Evolutionary conservation across 2,329 filamentous ascomycete species (phyloP).

Genomic region (Colletotrichum sidae): DNA sequence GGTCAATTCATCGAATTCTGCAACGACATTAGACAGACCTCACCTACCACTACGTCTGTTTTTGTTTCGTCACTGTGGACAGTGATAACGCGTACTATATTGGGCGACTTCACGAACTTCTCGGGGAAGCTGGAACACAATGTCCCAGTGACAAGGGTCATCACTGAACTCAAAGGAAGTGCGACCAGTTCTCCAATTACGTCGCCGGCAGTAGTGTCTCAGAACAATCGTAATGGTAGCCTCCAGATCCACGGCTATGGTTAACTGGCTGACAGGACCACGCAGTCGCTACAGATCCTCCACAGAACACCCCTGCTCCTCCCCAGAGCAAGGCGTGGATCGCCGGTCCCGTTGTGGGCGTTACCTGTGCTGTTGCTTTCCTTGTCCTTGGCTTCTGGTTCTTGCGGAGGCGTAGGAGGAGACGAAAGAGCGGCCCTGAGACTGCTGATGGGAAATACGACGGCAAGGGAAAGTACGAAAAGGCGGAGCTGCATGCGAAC

Average conservation of each 20-base stretch:
- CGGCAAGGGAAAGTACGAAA: background rate
- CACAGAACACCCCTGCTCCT: background rate
- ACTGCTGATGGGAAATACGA: background rate
- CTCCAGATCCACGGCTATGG: too few species aligned
- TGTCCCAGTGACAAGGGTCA: too few species aligned
- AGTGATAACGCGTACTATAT: too few species aligned
- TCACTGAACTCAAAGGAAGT: background rate
- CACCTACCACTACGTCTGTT: background rate
- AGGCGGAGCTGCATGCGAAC: slow-evolving; percentile 4
- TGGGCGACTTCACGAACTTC: too few species aligned
- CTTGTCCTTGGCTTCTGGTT: slow-evolving; percentile 7
- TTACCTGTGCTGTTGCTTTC: background rate
- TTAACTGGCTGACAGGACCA: too few species aligned
- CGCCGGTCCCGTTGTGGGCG: slow-evolving; percentile 15
- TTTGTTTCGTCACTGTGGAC: background rate
- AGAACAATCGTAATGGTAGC: too few species aligned
- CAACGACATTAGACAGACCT: too few species aligned
- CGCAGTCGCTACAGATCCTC: too few species aligned
- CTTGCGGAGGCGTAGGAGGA: background rate
- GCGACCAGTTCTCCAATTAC: too few species aligned
- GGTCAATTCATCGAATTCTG: too few species aligned
- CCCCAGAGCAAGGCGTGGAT: slow-evolving; percentile 9
- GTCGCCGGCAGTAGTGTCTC: too few species aligned
- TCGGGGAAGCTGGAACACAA: too few species aligned
- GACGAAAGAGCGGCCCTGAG: background rate